A percentile compares a stretch with the other conserved stretches of the same genome.
Evolutionary conservation across 2,329 filamentous ascomycete genomes (phyloP).

Genomic region (Claviceps arundinis): DNA sequence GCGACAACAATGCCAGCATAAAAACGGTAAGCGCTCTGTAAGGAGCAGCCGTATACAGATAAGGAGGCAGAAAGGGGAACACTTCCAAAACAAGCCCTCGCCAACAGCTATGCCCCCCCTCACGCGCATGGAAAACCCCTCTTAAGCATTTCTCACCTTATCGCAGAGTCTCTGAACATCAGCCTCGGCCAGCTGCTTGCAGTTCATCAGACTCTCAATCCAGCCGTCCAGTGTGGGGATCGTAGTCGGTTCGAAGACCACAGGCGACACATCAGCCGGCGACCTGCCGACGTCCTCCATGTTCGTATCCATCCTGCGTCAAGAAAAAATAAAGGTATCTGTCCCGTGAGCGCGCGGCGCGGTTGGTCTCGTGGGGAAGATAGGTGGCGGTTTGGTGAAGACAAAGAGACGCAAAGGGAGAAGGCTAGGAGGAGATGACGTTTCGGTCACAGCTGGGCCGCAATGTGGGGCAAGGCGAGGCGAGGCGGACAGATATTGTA

Average conservation of each 20-base stretch:
- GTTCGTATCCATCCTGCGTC: slow-evolving; percentile 70
- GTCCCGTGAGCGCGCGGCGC: slow-evolving; percentile 9
- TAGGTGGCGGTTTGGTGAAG: background rate
- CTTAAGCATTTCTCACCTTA: slow-evolving; percentile 50
- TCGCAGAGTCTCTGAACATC: slow-evolving; percentile 97
- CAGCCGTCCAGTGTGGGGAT: slow-evolving; percentile 92
- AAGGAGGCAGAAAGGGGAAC: background rate
- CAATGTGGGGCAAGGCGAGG: slow-evolving; percentile 9
- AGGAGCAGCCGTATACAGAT: background rate
- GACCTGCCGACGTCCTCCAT: slow-evolving; percentile 96
- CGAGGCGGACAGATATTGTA: slow-evolving; percentile 3
- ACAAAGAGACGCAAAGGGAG: background rate
- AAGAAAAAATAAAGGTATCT: slow-evolving; percentile 2
- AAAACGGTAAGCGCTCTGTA: background rate
- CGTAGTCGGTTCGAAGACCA: slow-evolving; percentile 66
- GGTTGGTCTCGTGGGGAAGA: slow-evolving; percentile 8
- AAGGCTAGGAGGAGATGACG: slow-evolving; percentile 15
- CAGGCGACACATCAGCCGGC: slow-evolving; percentile 63
- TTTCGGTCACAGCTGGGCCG: slow-evolving; percentile 15
- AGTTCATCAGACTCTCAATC: slow-evolving; percentile 97
- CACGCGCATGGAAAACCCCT: background rate
- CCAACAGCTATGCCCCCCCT: background rate
- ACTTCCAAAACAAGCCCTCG: background rate
- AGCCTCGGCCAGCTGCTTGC: slow-evolving; percentile 91
- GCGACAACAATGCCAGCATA: background rate